phyloP scores from a whole-genome alignment of 139 green algal genomes.

The Chlamydomonas incerta region DNA sequence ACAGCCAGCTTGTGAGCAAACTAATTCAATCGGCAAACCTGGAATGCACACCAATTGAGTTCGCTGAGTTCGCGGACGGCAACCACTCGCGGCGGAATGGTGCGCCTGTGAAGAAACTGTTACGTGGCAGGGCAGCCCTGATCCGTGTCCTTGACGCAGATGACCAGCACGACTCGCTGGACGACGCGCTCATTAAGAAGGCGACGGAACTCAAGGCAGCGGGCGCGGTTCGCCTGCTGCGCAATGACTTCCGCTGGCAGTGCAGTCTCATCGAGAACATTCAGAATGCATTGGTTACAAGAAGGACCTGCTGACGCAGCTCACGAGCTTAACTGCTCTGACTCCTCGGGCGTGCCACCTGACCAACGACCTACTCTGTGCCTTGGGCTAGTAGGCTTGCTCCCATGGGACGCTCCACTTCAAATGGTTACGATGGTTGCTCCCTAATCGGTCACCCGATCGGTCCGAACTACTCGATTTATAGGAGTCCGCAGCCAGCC shows the following conservation, averaged over 20 bases:
- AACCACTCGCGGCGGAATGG: constrained; percentile 1
- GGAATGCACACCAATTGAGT: background rate
- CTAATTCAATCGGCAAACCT: background rate
- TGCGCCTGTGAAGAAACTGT: background rate
- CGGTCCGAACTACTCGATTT: too few relatives aligned
- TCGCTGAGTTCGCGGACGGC: background rate
- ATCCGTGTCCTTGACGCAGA: background rate
- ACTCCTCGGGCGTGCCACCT: too few relatives aligned
- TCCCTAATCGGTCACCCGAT: too few relatives aligned
- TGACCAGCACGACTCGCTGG: background rate
- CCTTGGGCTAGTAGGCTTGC: too few relatives aligned
- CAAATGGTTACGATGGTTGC: too few relatives aligned
- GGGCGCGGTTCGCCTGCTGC: background rate
- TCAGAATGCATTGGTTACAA: too few relatives aligned
- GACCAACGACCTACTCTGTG: too few relatives aligned
- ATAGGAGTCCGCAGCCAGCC: too few relatives aligned
- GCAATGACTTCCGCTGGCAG: constrained; percentile 11
- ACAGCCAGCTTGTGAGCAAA: background rate
- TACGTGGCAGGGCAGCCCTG: background rate
- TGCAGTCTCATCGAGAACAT: constrained; percentile 23
- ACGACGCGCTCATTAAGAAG: constrained; percentile 16
- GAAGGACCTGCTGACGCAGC: too few relatives aligned
- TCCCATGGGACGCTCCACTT: too few relatives aligned
- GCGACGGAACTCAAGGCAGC: background rate
- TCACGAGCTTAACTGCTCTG: too few relatives aligned